Percentiles rank a stretch among this genome's conserved stretches.
phyloP scores from a whole-genome alignment of 2,329 filamentous ascomycete species.

The Geosmithia flava region DNA sequence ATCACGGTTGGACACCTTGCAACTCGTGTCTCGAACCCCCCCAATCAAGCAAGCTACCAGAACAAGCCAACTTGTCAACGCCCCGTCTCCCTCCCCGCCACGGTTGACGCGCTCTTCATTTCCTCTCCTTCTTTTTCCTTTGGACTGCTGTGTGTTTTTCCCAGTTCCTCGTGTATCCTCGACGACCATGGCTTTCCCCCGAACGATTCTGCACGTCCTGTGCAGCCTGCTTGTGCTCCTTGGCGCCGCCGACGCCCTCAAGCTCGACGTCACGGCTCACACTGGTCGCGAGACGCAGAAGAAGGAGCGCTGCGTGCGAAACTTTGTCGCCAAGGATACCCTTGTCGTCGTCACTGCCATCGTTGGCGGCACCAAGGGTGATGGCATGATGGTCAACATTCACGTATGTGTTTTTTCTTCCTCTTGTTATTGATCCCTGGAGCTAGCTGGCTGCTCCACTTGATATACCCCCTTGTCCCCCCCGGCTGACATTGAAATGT shows the following conservation, averaged over 20 bases:
- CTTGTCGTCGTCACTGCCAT: constrained; percentile 91
- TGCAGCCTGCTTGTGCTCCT: constrained; percentile 45
- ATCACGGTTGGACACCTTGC: too few relatives aligned
- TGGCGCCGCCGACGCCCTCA: constrained; percentile 55
- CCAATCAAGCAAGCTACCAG: too few relatives aligned
- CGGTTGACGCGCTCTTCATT: too few relatives aligned
- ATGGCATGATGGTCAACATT: constrained; percentile 91
- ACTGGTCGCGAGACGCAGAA: constrained; percentile 36
- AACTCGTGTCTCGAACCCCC: too few relatives aligned
- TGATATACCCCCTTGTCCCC: not conserved
- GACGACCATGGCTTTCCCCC: constrained; percentile 32
- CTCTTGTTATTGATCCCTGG: not conserved
- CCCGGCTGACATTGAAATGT: constrained; percentile 2
- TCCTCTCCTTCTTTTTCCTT: too few relatives aligned
- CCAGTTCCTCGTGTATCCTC: not conserved
- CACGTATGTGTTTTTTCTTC: constrained; percentile 47
- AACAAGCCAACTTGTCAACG: too few relatives aligned
- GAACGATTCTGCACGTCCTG: constrained; percentile 43
- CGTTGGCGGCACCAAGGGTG: constrained; percentile 72
- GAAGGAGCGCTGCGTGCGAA: constrained; percentile 84
- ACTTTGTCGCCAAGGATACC: constrained; percentile 87
- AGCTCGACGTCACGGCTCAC: constrained; percentile 80
- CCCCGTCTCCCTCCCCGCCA: too few relatives aligned
- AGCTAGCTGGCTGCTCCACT: too few relatives aligned
- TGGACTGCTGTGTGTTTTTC: not conserved